phyloP scores from a whole-genome alignment of 2,329 filamentous ascomycete genomes.

The Elsinoe perseae region DNA sequence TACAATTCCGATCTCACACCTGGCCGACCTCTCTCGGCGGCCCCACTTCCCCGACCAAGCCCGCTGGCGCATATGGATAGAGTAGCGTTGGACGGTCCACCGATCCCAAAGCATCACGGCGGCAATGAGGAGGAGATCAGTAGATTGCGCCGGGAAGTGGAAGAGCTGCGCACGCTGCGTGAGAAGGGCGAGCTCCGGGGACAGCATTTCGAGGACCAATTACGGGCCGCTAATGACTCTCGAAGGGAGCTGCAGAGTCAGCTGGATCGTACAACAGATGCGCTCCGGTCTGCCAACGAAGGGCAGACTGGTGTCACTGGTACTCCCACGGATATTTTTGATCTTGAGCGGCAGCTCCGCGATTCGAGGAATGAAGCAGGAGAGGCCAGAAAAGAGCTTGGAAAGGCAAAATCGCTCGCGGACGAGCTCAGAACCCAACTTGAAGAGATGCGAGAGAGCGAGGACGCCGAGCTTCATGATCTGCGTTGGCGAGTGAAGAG shows the following conservation, averaged over 20 bases:
- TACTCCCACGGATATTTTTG: neutral
- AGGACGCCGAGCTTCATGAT: conserved; percentile 20
- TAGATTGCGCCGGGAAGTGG: neutral
- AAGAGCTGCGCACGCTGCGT: conserved; percentile 4
- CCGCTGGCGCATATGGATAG: neutral
- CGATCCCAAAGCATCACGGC: neutral
- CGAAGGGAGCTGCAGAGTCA: conserved; percentile 20
- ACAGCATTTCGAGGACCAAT: conserved; percentile 15
- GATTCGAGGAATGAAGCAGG: neutral
- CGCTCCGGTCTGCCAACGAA: conserved; percentile 16
- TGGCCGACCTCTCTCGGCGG: conserved; percentile 19
- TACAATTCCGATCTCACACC: conserved; percentile 28
- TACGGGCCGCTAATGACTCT: neutral
- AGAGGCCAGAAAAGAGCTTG: conserved; percentile 18
- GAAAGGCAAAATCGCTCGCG: conserved; percentile 17
- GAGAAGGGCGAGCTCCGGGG: conserved; percentile 6
- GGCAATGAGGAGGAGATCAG: neutral
- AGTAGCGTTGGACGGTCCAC: neutral
- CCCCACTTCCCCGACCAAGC: neutral
- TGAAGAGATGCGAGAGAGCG: conserved; percentile 19
- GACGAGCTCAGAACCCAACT: conserved; percentile 24
- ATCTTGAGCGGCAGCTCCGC: neutral
- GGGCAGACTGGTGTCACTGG: neutral
- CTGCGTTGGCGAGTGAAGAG: conserved; percentile 7
- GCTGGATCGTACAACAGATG: conserved; percentile 19